These are phyloP conservation scores for Candida tropicalis DNA, from an alignment of 1,139 yeast genomes.

Conservation along the genomic window DNA sequence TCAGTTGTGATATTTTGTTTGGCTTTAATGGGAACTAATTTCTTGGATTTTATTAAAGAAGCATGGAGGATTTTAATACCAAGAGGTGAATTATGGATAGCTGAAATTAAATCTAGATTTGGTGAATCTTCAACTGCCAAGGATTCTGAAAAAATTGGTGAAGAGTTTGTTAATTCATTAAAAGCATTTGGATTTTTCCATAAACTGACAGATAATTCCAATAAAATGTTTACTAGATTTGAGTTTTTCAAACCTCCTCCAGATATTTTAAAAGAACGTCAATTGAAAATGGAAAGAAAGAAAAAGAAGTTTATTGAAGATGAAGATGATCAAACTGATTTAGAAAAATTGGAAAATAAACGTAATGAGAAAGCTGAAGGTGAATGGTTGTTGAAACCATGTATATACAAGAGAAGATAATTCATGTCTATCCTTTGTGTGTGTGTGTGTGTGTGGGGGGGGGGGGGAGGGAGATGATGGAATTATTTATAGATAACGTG, in stretches of 20 bases:
- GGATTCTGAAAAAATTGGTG: slow-evolving; percentile 50
- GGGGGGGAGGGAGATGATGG: too few relatives aligned
- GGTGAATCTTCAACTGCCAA: slow-evolving; percentile 46
- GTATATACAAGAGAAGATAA: slow-evolving; percentile 89
- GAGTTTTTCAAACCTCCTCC: slow-evolving; percentile 88
- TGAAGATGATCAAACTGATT: slow-evolving; percentile 68
- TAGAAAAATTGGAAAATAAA: slow-evolving; percentile 57
- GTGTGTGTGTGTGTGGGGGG: background rate
- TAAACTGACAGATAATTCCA: slow-evolving; percentile 80
- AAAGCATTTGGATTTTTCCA: slow-evolving; percentile 84
- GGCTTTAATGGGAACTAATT: slow-evolving; percentile 96
- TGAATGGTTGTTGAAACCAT: slow-evolving; percentile 89
- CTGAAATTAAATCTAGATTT: slow-evolving; percentile 93
- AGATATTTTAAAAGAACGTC: slow-evolving; percentile 67
- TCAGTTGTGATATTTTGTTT: slow-evolving; percentile 88
- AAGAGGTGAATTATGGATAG: slow-evolving; percentile 94
- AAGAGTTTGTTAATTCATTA: slow-evolving; percentile 76
- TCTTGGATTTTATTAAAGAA: slow-evolving; percentile 86
- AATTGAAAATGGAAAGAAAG: slow-evolving; percentile 62
- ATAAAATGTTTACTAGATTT: slow-evolving; percentile 92
- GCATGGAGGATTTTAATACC: slow-evolving; percentile 88
- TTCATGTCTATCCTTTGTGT: background rate
- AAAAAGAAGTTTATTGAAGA: slow-evolving; percentile 73
- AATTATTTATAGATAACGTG: background rate
- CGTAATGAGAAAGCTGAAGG: slow-evolving; percentile 72